Evolutionary conservation across 805 yeast genomes (phyloP).

Genomic region (Hanseniaspora mollemarum): DNA sequence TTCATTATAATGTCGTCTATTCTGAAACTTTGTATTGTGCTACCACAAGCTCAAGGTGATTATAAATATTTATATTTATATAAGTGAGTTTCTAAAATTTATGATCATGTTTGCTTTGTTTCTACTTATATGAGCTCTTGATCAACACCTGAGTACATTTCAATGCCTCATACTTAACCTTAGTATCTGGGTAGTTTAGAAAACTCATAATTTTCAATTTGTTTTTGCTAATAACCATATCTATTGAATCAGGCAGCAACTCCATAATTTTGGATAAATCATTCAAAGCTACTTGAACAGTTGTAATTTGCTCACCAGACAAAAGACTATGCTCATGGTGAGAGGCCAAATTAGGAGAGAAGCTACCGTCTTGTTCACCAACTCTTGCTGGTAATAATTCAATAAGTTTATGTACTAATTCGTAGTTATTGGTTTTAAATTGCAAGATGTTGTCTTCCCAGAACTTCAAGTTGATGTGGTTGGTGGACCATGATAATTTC

Average conservation of each 20-base stretch:
- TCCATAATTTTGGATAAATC: conserved; percentile 55
- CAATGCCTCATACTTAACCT: conserved; percentile 87
- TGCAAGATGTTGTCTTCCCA: conserved; percentile 73
- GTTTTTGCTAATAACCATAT: conserved; percentile 43
- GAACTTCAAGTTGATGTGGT: conserved; percentile 76
- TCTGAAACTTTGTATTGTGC: too few species aligned
- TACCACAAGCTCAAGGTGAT: too few species aligned
- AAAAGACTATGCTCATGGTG: conserved; percentile 27
- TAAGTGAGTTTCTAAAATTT: too few species aligned
- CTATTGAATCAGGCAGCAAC: conserved; percentile 46
- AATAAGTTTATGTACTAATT: conserved; percentile 52
- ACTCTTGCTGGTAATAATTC: conserved; percentile 33
- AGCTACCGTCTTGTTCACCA: conserved; percentile 14
- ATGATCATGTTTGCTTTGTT: too few species aligned
- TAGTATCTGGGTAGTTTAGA: conserved; percentile 68
- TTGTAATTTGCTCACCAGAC: background rate
- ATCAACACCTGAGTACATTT: conserved; percentile 91
- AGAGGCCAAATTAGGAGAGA: conserved; percentile 28
- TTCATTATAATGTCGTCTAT: too few species aligned
- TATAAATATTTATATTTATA: too few species aligned
- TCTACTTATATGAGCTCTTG: conserved; percentile 54
- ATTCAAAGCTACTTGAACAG: conserved; percentile 51
- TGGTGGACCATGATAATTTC: conserved; percentile 77
- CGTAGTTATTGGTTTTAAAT: conserved; percentile 72
- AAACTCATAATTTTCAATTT: conserved; percentile 77